Percentiles rank a stretch among this genome's conserved stretches.
Conservation (phyloP, 2,329 filamentous ascomycete genomes). For the Aspergillus alliaceus region DNA sequence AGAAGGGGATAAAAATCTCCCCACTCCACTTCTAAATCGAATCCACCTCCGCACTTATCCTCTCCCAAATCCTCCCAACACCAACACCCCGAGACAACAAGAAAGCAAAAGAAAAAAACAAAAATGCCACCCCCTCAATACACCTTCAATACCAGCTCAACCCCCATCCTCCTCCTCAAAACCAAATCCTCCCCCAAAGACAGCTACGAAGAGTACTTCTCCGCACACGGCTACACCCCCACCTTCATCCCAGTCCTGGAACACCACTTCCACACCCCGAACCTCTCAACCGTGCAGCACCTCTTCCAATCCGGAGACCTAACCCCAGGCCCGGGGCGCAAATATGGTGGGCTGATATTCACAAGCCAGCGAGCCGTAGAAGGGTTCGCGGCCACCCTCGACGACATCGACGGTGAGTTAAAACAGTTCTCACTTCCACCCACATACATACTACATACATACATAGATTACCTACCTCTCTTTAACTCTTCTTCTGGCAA, state of each 20-base stretch:
- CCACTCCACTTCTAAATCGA: background rate
- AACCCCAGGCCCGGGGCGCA: constrained; percentile 11
- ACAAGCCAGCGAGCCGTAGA: constrained; percentile 52
- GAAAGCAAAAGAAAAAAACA: constrained; percentile 2
- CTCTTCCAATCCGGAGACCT: constrained; percentile 38
- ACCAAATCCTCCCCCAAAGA: constrained; percentile 47
- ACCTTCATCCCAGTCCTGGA: constrained; percentile 49
- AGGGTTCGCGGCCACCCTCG: constrained; percentile 38
- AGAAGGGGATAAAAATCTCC: background rate
- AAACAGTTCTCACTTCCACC: too few relatives aligned
- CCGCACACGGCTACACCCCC: constrained; percentile 31
- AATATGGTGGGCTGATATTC: constrained; percentile 51
- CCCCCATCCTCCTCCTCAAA: constrained; percentile 49
- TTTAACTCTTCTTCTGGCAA: too few relatives aligned
- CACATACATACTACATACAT: too few relatives aligned
- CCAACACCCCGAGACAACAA: background rate
- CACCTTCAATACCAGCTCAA: constrained; percentile 2
- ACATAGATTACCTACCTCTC: too few relatives aligned
- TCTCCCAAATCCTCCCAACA: background rate
- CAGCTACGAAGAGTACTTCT: constrained; percentile 48
- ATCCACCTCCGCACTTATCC: background rate
- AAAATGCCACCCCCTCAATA: background rate
- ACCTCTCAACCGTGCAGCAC: constrained; percentile 34
- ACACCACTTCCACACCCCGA: constrained; percentile 41
- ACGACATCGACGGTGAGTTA: constrained; percentile 23